These are phyloP conservation scores for Scutellaria galericulata DNA, from an alignment of 257 asterid genomes.

Conservation along the genomic window DNA sequence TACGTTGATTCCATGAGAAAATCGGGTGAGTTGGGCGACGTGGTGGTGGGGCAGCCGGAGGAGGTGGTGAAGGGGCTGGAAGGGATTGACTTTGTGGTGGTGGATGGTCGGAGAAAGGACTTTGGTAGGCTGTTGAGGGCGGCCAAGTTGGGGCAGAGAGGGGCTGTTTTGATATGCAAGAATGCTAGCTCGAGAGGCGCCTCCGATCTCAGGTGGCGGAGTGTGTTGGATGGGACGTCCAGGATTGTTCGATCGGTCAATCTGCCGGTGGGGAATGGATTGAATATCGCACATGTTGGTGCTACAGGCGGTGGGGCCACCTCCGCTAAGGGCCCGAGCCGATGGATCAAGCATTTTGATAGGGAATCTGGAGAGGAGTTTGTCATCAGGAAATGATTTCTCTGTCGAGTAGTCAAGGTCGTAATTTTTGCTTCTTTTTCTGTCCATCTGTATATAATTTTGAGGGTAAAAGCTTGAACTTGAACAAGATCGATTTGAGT, in stretches of 20 bases:
- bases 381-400: constrained; percentile 52
- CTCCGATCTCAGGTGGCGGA: constrained; percentile 65
- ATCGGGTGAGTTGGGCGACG: constrained; percentile 43
- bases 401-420: background rate
- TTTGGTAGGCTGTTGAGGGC: constrained; percentile 50
- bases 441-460: background rate
- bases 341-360: constrained; percentile 71
- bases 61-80: constrained; percentile 50
- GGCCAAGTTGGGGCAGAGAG: constrained; percentile 72
- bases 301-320: constrained; percentile 37
- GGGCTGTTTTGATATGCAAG: constrained; percentile 84
- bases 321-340: constrained; percentile 34
- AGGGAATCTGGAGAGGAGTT: constrained; percentile 66
- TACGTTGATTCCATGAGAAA: constrained; percentile 51
- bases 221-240: constrained; percentile 51
- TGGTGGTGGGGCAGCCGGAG: constrained; percentile 56
- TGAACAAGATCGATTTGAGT: no score
- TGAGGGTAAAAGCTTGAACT: no score
- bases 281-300: constrained; percentile 79
- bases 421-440: no score
- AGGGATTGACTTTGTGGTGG: constrained; percentile 75
- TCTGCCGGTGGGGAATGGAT: constrained; percentile 86
- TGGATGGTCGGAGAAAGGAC: constrained; percentile 56
- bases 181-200: constrained; percentile 59
- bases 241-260: constrained; percentile 75